Evolutionary conservation across 768 basidiomycete species (phyloP), one percentile per base, ranked within the genome.

Genomic region (Leccinum obscurum): DNA sequence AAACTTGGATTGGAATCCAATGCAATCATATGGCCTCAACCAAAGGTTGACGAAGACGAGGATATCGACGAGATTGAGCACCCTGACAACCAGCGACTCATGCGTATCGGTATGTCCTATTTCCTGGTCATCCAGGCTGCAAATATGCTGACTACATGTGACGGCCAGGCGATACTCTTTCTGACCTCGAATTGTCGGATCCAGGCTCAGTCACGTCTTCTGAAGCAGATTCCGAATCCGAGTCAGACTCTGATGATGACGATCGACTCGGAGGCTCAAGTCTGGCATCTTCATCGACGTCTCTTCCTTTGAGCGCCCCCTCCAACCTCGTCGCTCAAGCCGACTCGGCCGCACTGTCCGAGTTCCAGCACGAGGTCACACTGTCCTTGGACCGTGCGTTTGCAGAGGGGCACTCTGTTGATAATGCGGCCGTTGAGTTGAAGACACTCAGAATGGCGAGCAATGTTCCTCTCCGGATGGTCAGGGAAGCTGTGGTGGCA

Each of bases 401-500:
- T 73, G 81, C 87, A 9, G 96, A 99, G 75, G 88, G 84, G 3
- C 95, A 97, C 76, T 89, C 88, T 11, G 88, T 96, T 51, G 93
- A 96, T 66, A 94, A 97, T 72, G 94, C 95, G 1, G 82, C 92
- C 1, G 90, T 98, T 62, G 96, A 98, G 72, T 82, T 98, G 61
- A 94, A 96, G 77, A 97, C 96, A 49, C 83, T 99, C 50, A 90
- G 95, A 53, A 96, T 98, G 93, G 93, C 94, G 37, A 92, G 89
- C 68, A 98, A 98, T 68, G 96, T 98, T 28, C 84, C 92, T 11
- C 81, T 97, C 20, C 83, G 82, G n/a, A 81, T 86, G 54, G 95
- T 97, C 15, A 82, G 91, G 55, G 90, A 95, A 73, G 90, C 90
- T 15, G 92, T 98, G n/a, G 81, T 98, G 39, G 82, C 82, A n/a